These are phyloP conservation scores for Lupinus albus DNA, from an alignment of 306 rosid species.

Conservation along the genomic window DNA sequence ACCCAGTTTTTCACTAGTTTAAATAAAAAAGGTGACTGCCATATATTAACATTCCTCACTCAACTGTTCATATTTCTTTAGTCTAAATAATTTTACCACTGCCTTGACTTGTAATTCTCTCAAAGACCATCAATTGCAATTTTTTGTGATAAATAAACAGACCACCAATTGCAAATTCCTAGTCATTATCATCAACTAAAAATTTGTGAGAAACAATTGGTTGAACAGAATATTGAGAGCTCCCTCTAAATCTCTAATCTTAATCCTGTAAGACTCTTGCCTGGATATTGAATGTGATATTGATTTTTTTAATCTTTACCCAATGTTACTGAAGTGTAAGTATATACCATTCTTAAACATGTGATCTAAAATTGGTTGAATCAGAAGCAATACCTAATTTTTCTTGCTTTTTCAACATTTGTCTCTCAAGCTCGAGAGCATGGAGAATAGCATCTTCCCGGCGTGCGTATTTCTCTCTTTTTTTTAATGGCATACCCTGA, in stretches of 20 bases:
- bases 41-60: constrained; percentile 45
- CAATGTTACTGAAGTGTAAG: constrained; percentile 42
- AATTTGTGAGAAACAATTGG: too few relatives aligned
- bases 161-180: too few relatives aligned
- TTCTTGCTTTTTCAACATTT: constrained; percentile 57
- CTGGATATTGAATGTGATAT: constrained; percentile 30
- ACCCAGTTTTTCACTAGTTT: constrained; percentile 34
- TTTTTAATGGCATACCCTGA: constrained; percentile 80
- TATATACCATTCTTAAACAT: constrained; percentile 42
- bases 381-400: constrained; percentile 47
- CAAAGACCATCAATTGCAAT: too few relatives aligned
- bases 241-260: too few relatives aligned
- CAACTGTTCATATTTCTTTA: constrained; percentile 48
- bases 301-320: constrained; percentile 53
- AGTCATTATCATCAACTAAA: too few relatives aligned
- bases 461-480: constrained; percentile 93
- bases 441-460: constrained; percentile 96
- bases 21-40: constrained; percentile 41
- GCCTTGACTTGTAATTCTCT: too few relatives aligned
- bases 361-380: constrained; percentile 31
- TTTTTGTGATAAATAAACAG: too few relatives aligned
- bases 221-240: too few relatives aligned
- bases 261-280: too few relatives aligned
- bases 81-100: not conserved
- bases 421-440: constrained; percentile 88